Evolutionary conservation across 2,329 filamentous ascomycete genomes (phyloP).

Genomic region (Mycocentrospora acerina): DNA sequence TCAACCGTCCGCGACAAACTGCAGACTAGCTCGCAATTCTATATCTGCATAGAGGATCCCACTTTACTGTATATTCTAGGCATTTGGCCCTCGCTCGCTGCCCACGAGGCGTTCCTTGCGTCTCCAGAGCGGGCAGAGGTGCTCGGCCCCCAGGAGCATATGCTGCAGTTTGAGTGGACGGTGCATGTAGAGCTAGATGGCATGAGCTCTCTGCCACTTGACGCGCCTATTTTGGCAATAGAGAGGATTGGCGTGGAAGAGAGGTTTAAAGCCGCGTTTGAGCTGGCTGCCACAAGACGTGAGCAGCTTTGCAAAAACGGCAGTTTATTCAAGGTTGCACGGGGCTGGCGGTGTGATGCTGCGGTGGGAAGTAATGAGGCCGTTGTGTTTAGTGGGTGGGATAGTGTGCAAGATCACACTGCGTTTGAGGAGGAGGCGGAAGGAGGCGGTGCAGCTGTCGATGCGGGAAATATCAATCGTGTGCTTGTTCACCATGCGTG

Average conservation of each 20-base stretch:
- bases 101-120: slow-evolving; percentile 29
- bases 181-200: slow-evolving; percentile 26
- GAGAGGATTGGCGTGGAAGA: slow-evolving; percentile 18
- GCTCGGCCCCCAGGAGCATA: slow-evolving; percentile 30
- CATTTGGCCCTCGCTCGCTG: slow-evolving; percentile 30
- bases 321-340: slow-evolving; percentile 16
- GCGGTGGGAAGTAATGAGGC: slow-evolving; percentile 21
- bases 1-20: slow-evolving; percentile 28
- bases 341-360: slow-evolving; percentile 29
- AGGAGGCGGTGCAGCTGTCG: slow-evolving; percentile 9
- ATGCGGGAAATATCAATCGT: slow-evolving; percentile 11
- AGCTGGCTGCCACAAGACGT: slow-evolving; percentile 13
- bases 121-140: slow-evolving; percentile 28
- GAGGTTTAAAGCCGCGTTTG: slow-evolving; percentile 14
- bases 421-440: slow-evolving; percentile 12
- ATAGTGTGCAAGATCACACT: slow-evolving; percentile 14
- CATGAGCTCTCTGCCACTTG: slow-evolving; percentile 22
- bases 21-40: slow-evolving; percentile 31
- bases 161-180: slow-evolving; percentile 34
- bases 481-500: slow-evolving; percentile 17
- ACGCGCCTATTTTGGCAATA: slow-evolving; percentile 28
- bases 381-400: slow-evolving; percentile 27
- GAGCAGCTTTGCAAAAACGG: slow-evolving; percentile 15
- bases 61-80: slow-evolving; percentile 34
- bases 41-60: slow-evolving; percentile 31